These are phyloP conservation scores for Camellia japonica DNA, from an alignment of 148 eudicot genomes.

Conservation along the genomic window DNA sequence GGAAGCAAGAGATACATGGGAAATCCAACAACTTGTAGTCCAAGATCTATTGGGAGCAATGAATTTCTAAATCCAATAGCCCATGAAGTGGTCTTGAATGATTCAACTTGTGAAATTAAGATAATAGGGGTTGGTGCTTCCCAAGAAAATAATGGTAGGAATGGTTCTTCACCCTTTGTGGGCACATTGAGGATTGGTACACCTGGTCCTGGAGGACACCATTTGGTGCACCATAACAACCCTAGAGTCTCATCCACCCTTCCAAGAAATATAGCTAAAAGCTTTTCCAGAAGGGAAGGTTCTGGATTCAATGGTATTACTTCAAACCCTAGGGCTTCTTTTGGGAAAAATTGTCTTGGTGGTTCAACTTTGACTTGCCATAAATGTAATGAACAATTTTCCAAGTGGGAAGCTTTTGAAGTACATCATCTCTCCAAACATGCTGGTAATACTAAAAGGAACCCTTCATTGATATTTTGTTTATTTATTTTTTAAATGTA, in stretches of 20 bases:
- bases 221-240: conserved; percentile 10
- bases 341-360: conserved; percentile 20
- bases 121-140: conserved; percentile 22
- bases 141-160: conserved; percentile 9
- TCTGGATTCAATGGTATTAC: conserved; percentile 21
- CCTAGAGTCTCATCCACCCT: conserved; percentile 24
- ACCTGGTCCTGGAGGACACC: conserved; percentile 26
- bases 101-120: conserved; percentile 41
- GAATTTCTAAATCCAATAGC: too few species aligned
- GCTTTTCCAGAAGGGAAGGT: conserved; percentile 20
- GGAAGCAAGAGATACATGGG: conserved; percentile 53
- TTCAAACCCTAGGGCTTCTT: conserved; percentile 22
- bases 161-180: conserved; percentile 20
- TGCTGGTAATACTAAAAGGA: conserved; percentile 40
- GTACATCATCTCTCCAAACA: conserved; percentile 68
- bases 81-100: conserved; percentile 18
- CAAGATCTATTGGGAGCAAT: conserved; percentile 51
- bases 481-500: too few species aligned
- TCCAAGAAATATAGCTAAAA: conserved; percentile 18
- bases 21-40: conserved; percentile 69
- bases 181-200: conserved; percentile 38
- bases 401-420: conserved; percentile 52
- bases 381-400: conserved; percentile 60
- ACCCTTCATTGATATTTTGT: neutral
- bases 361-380: conserved; percentile 29